phyloP scores from a whole-genome alignment of 2,329 filamentous ascomycete genomes.

The Fusarium nurragi region DNA sequence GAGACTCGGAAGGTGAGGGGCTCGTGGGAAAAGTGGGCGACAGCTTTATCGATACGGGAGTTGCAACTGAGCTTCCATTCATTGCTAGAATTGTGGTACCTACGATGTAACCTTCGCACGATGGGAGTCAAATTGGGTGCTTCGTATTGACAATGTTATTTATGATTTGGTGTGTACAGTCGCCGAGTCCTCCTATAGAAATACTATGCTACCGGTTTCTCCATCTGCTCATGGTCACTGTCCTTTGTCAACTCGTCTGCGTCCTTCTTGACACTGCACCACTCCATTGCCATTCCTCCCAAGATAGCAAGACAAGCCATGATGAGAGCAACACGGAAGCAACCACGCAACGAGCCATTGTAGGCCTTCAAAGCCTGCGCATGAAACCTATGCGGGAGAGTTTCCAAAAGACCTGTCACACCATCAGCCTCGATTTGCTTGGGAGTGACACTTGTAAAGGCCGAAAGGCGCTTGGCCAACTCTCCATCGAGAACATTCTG shows the following conservation, averaged over 20 bases:
- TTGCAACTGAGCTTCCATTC: background rate
- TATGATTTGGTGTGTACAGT: no score
- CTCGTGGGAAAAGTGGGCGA: conserved; percentile 31
- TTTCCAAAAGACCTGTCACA: conserved; percentile 6
- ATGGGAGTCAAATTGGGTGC: no score
- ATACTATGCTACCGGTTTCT: background rate
- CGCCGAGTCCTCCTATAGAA: background rate
- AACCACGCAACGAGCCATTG: conserved; percentile 61
- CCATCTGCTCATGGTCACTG: background rate
- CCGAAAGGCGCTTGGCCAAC: conserved; percentile 43
- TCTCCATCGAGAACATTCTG: conserved; percentile 62
- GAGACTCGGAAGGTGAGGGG: conserved; percentile 28
- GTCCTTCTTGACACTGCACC: conserved; percentile 5
- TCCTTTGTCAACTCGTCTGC: background rate
- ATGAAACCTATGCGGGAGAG: conserved; percentile 9
- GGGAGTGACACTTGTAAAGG: conserved; percentile 5
- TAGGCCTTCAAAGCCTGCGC: conserved; percentile 54
- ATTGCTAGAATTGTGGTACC: background rate
- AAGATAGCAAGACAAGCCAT: conserved; percentile 59
- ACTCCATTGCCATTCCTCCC: conserved; percentile 47
- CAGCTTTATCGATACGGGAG: conserved; percentile 29
- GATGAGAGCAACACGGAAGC: conserved; percentile 66
- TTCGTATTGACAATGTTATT: no score
- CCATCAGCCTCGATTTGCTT: conserved; percentile 20
- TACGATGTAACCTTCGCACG: no score